phyloP scores from a whole-genome alignment of 2,329 filamentous ascomycete genomes.

The Alternaria brassicicola region DNA sequence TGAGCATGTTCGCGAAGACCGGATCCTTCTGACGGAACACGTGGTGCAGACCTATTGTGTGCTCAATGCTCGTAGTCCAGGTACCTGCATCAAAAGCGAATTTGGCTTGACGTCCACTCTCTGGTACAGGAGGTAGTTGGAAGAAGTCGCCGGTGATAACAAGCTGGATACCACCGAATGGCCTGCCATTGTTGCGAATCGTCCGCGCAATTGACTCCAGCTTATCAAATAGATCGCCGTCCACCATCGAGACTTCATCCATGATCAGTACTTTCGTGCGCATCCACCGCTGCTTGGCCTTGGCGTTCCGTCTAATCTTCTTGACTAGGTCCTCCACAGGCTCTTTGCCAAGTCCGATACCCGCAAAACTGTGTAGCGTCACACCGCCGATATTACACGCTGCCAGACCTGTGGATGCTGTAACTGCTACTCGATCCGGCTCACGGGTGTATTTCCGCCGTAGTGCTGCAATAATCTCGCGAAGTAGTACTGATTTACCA shows the following conservation, averaged over 20 bases:
- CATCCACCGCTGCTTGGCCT: slow-evolving; percentile 88
- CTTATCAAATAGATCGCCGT: slow-evolving; percentile 96
- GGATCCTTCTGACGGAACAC: slow-evolving; percentile 95
- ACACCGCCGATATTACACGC: slow-evolving; percentile 97
- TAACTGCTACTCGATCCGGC: slow-evolving; percentile 86
- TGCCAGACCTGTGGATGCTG: slow-evolving; percentile 92
- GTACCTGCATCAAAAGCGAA: slow-evolving; percentile 93
- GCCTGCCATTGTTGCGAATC: slow-evolving; percentile 86
- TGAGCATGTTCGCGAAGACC: slow-evolving; percentile 91
- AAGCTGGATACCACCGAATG: slow-evolving; percentile 95
- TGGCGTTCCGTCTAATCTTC: slow-evolving; percentile 87
- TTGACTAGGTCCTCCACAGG: slow-evolving; percentile 78
- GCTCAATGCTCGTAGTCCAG: slow-evolving; percentile 90
- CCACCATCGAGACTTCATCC: slow-evolving; percentile 98
- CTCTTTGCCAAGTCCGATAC: slow-evolving; percentile 94
- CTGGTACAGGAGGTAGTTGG: slow-evolving; percentile 91
- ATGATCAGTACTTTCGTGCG: slow-evolving; percentile 86
- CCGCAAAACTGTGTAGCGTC: slow-evolving; percentile 93
- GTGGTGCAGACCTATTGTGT: slow-evolving; percentile 93
- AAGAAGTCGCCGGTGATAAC: slow-evolving; percentile 98
- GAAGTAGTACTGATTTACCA: slow-evolving; percentile 94
- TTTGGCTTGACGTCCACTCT: slow-evolving; percentile 73
- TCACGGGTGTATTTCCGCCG: slow-evolving; percentile 77
- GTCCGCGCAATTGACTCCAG: slow-evolving; percentile 83
- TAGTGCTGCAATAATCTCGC: slow-evolving; percentile 83